Conservation (phyloP, 2,329 filamentous ascomycete genomes). For the Cadophora gregata region DNA sequence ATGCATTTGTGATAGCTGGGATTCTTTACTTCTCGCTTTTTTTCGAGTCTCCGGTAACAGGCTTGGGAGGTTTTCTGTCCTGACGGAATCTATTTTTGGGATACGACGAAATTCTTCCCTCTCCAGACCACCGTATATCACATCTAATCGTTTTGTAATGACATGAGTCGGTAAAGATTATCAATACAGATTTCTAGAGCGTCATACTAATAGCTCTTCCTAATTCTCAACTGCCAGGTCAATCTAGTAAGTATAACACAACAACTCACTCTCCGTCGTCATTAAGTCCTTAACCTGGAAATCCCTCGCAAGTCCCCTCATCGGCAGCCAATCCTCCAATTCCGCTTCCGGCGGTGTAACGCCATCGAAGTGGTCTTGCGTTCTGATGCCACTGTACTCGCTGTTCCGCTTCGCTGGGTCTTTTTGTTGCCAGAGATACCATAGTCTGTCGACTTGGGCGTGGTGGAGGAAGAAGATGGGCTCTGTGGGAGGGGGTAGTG, state of each 20-base stretch:
- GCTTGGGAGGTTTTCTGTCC: no score
- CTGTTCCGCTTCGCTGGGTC: constrained; percentile 14
- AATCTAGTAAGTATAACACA: constrained; percentile 6
- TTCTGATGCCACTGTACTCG: constrained; percentile 1
- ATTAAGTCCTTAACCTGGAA: background rate
- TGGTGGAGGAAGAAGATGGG: constrained; percentile 46
- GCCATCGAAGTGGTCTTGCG: background rate
- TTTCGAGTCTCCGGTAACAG: no score
- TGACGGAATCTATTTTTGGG: no score
- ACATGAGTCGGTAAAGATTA: no score
- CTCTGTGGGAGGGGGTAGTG: constrained; percentile 45
- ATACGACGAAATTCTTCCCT: no score
- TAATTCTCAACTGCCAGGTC: no score
- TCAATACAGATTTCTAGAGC: no score
- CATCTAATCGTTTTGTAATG: no score
- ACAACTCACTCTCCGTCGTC: background rate
- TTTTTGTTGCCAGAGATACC: constrained; percentile 44
- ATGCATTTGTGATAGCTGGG: no score
- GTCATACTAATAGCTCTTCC: no score
- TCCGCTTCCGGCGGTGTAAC: background rate
- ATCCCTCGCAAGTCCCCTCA: background rate
- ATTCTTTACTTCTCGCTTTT: no score
- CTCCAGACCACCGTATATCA: no score
- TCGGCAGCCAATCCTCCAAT: constrained; percentile 5
- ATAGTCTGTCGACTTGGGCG: constrained; percentile 40